phyloP scores from a whole-genome alignment of 169 alveolate genomes.

The Amoebophrya sp. region DNA sequence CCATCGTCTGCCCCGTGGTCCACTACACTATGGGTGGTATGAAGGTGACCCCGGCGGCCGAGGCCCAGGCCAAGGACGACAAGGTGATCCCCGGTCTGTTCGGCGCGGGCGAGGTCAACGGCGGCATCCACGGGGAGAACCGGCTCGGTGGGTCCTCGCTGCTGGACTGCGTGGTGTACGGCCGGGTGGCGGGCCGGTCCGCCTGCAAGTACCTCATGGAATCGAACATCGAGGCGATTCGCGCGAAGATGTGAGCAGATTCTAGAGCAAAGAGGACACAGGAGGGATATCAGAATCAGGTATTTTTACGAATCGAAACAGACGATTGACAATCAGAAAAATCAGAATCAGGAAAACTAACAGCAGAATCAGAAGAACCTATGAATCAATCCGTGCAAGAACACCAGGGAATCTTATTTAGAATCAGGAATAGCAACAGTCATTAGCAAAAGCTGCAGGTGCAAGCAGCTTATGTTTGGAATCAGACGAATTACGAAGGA shows the following conservation, averaged over 20 bases:
- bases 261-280: too few species aligned
- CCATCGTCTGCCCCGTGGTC: constrained; percentile 52
- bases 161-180: constrained; percentile 60
- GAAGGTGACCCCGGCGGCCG: constrained; percentile 34
- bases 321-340: too few species aligned
- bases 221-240: constrained; percentile 26
- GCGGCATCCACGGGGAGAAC: constrained; percentile 62
- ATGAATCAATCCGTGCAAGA: too few species aligned
- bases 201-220: constrained; percentile 38
- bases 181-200: constrained; percentile 54
- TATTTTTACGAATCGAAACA: too few species aligned
- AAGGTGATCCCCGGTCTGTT: constrained; percentile 52
- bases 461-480: too few species aligned
- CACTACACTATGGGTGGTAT: constrained; percentile 57
- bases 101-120: constrained; percentile 60
- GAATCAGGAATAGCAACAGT: too few species aligned
- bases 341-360: too few species aligned
- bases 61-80: constrained; percentile 35
- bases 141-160: constrained; percentile 60
- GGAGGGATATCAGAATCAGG: too few species aligned
- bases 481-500: too few species aligned
- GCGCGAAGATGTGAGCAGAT: neutral
- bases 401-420: too few species aligned
- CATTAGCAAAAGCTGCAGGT: too few species aligned
- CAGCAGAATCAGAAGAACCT: too few species aligned